Base-by-base conservation (phyloP, 2,329 filamentous ascomycete species). In the Fusarium marasasianum region DNA sequence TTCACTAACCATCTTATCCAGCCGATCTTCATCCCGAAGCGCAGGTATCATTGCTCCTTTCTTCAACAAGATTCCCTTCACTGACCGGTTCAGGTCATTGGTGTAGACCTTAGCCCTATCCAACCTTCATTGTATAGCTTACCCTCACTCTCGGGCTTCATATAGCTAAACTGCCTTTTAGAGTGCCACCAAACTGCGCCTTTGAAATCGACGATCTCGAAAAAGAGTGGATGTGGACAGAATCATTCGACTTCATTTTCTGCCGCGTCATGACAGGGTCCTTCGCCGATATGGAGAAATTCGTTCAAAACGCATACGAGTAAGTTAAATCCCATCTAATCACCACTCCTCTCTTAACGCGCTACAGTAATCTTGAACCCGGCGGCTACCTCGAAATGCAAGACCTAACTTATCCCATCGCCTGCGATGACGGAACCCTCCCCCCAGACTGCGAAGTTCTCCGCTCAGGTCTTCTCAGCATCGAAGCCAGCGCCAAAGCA, bases 341-440 rank as follows among this genome's bases (percentile, higher is more conserved):
- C 20, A 18, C 20, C 1, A 0, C 0, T 5, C 7, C 0, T 13
- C 14, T n/a, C 9, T 35, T 47, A 14, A 56, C 8, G 1, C 1
- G 1, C 13, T 0, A 1, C 1, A 67, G 64, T 2, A 61, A 68
- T 24, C 45, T 68, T 0, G 65, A 68, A 6, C 63, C 65, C 0
- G 54, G 63, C 8, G 65, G 65, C 22, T 68, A 68, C 2, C 54
- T 68, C 0, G 63, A 68, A 14, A 67, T 68, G 63, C 63, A 68
- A 33, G 65, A 68, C 5, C 54, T 68, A 4, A 68, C 65, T 1
- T 68, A 68, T 10, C 65, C 65, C 12, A 68, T 68, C 24, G 20
- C 65, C 5, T 68, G 65, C 2, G 65, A 68, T 4, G 65, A 68
- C 2, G 22, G 12, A 3, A 68, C 53, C 1, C 63, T 68, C 1